These are phyloP conservation scores for Lactarius vividus DNA, from an alignment of 768 basidiomycete species.

Conservation along the genomic window DNA sequence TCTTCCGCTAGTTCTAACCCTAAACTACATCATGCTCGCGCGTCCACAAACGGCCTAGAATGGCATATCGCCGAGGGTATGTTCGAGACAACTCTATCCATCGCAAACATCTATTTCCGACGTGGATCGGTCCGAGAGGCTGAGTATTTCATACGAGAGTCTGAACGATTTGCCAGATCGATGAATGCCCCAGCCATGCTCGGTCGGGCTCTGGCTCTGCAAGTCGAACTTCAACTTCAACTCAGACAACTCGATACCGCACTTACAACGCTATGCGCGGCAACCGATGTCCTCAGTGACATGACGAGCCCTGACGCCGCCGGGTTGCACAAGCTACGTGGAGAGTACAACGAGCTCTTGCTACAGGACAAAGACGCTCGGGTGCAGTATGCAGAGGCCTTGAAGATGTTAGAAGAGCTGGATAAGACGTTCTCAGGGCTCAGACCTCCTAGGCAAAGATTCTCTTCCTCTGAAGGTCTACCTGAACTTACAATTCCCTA, in stretches of 20 bases:
- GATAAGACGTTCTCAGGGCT: conserved; percentile 52
- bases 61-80: conserved; percentile 79
- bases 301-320: conserved; percentile 56
- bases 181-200: conserved; percentile 63
- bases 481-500: conserved; percentile 4
- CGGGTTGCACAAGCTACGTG: conserved; percentile 54
- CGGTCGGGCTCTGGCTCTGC: conserved; percentile 61
- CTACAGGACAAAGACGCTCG: conserved; percentile 47
- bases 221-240: conserved; percentile 68
- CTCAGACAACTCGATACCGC: conserved; percentile 60
- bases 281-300: conserved; percentile 45
- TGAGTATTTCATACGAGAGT: conserved; percentile 79
- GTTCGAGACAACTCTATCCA: conserved; percentile 58
- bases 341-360: conserved; percentile 48
- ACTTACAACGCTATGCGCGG: conserved; percentile 49
- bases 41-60: conserved; percentile 55
- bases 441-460: conserved; percentile 49
- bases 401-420: conserved; percentile 59
- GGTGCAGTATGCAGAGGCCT: conserved; percentile 53
- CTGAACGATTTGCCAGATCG: conserved; percentile 65
- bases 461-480: conserved; percentile 24
- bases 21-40: conserved; percentile 27
- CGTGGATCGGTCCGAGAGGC: conserved; percentile 85
- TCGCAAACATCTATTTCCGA: conserved; percentile 60
- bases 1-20: conserved; percentile 25